Conservation (phyloP, 2,329 filamentous ascomycete species). For the Hymenoscyphus repandus region DNA sequence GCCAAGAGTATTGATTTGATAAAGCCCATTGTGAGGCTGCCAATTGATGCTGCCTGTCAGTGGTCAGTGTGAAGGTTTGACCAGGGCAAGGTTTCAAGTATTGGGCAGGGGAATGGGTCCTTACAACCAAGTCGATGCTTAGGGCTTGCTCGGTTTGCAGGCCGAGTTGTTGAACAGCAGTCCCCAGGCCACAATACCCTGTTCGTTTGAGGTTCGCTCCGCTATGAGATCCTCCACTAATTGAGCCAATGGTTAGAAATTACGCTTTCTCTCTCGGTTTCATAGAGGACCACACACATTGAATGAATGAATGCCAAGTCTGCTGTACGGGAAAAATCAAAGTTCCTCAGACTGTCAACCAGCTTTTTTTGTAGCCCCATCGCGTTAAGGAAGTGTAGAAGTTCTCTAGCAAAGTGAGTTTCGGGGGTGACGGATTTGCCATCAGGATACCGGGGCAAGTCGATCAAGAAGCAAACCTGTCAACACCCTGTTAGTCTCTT, state of each 20-base stretch:
- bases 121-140: slow-evolving; percentile 68
- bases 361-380: slow-evolving; percentile 61
- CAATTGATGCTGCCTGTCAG: slow-evolving; percentile 70
- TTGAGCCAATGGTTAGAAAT: slow-evolving; percentile 3
- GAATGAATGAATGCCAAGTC: slow-evolving; percentile 78
- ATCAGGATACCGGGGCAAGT: slow-evolving; percentile 58
- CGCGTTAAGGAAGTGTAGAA: slow-evolving; percentile 65
- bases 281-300: slow-evolving; percentile 51
- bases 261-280: background rate
- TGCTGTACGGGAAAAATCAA: slow-evolving; percentile 73
- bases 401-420: slow-evolving; percentile 61
- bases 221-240: slow-evolving; percentile 51
- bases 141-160: slow-evolving; percentile 50
- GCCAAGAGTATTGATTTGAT: slow-evolving; percentile 55
- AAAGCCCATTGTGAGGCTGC: slow-evolving; percentile 65
- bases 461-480: slow-evolving; percentile 82
- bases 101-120: slow-evolving; percentile 25
- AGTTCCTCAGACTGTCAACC: slow-evolving; percentile 63
- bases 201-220: slow-evolving; percentile 46
- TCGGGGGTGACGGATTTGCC: slow-evolving; percentile 17
- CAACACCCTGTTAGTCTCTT: slow-evolving; percentile 4
- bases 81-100: background rate
- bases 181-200: slow-evolving; percentile 70
- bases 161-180: slow-evolving; percentile 58
- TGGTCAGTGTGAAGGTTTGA: slow-evolving; percentile 10